phyloP scores from a whole-genome alignment of 495 filamentous ascomycete species.

The Achaetomiella virescens region DNA sequence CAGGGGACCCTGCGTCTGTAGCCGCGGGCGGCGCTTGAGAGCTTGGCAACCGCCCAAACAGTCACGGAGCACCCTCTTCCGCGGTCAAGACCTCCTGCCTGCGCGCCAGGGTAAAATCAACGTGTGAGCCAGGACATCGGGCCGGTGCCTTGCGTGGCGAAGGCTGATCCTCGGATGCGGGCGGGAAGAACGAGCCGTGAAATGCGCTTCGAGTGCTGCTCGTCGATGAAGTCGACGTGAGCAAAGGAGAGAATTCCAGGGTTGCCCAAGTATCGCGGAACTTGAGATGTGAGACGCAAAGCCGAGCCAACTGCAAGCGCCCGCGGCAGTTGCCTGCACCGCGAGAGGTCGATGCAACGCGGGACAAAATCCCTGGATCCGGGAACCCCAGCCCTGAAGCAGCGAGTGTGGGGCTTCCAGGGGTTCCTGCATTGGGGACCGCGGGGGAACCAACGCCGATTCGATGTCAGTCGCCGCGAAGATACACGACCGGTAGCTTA shows the following conservation, averaged over 20 bases:
- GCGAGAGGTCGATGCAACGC: not conserved
- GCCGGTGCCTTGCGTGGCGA: not conserved
- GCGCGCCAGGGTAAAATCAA: conserved; percentile 9
- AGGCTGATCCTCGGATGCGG: not conserved
- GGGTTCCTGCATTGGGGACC: not conserved
- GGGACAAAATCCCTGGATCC: not conserved
- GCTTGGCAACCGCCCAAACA: not conserved
- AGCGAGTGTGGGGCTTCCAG: not conserved
- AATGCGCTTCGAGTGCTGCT: no score
- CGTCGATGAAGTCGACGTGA: no score
- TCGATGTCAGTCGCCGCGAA: not conserved
- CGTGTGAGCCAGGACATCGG: not conserved
- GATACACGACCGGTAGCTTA: not conserved
- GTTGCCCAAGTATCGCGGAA: no score
- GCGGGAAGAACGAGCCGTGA: not conserved
- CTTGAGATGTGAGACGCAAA: no score
- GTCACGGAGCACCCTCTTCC: not conserved
- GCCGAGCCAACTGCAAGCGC: no score
- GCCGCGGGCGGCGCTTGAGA: not conserved
- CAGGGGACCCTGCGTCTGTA: no score
- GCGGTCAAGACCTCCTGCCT: not conserved
- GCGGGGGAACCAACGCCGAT: not conserved
- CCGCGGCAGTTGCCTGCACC: no score
- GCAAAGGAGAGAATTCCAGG: no score
- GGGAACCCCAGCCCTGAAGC: not conserved